These are phyloP conservation scores for Candida sojae DNA, from an alignment of 1,139 yeast species.

Conservation along the genomic window DNA sequence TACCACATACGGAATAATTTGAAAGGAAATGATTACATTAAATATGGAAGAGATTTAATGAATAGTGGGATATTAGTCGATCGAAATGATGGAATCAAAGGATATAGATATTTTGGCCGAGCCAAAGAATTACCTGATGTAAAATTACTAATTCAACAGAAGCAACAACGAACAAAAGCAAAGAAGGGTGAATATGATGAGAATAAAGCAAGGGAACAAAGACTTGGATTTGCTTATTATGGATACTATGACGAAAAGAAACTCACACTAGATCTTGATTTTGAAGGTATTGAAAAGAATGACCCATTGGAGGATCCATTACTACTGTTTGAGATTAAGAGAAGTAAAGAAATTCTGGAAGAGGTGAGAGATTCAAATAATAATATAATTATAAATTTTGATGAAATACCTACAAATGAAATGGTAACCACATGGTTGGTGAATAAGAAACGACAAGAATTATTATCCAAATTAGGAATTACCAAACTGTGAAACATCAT, in stretches of 20 bases:
- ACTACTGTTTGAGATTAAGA: slow-evolving; percentile 23
- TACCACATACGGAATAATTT: slow-evolving; percentile 57
- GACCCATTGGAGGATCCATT: slow-evolving; percentile 13
- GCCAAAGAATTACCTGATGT: slow-evolving; percentile 84
- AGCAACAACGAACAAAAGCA: slow-evolving; percentile 15
- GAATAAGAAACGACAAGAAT: slow-evolving; percentile 43
- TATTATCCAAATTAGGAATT: slow-evolving; percentile 33
- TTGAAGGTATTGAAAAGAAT: slow-evolving; percentile 21
- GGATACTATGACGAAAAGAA: slow-evolving; percentile 43
- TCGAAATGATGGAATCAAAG: slow-evolving; percentile 34
- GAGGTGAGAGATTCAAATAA: not conserved
- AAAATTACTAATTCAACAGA: slow-evolving; percentile 47
- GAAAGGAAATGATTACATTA: slow-evolving; percentile 68
- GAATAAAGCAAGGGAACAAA: slow-evolving; percentile 15
- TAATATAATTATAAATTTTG: not conserved
- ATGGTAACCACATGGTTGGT: slow-evolving; percentile 51
- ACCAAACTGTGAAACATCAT: slow-evolving; percentile 3
- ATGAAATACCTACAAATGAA: slow-evolving; percentile 34
- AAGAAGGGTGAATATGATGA: slow-evolving; percentile 20
- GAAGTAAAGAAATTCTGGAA: slow-evolving; percentile 13
- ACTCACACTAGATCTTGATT: not conserved
- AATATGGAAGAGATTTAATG: slow-evolving; percentile 25
- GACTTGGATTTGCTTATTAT: slow-evolving; percentile 35
- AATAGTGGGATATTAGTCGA: slow-evolving; percentile 24
- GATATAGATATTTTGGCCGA: slow-evolving; percentile 78